Evolutionary conservation across 1,284 basidiomycete species (phyloP), one percentile per base, ranked within the genome.

Genomic region (Irpex sp.): DNA sequence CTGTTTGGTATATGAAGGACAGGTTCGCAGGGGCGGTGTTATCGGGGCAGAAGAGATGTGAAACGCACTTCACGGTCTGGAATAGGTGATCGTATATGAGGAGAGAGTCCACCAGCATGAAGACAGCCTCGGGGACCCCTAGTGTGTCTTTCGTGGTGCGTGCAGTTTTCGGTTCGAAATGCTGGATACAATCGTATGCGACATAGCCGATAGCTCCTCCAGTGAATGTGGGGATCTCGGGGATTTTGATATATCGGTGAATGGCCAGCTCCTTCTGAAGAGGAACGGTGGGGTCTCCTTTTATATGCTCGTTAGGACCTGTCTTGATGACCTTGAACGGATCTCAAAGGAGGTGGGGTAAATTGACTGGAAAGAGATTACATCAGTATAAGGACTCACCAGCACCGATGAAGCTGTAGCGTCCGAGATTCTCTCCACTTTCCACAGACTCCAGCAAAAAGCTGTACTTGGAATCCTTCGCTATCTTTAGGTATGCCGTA

Each of bases 181-280:
- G 91, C 67, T 93, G 92, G 62, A 99, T 89, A 74, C 94, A 94
- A 74, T 99, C 97, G 78, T 97, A 99, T 11, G 94, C 87, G 69
- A 99, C 94, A 78, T 98, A 99, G 54, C 97, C 97, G 71, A 99
- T 94, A 0, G 97, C 97, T 59, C 97, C 97, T 58, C 97, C 97
- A 34, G 97, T 98, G 75, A 99, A 98, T 0, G 96, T 97, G 0
- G 93, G 90, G 49, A 98, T 83, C 75, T 96, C 92, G 5, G 94
- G 94, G 13, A 98, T 87, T 74, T 91, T 90, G 74, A 97, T 86
- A 74, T 97, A 98, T 75, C 91, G 85, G 81, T 97, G 96, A 62
- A 89, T 80, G 13, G 88, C 81, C 37, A 99, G 87, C 74, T 97
- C 95, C 69, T 86, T 88, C 77, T 99, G 93, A 59, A 99, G 84